These are phyloP conservation scores for Helenozyma rhizophorensis DNA, from an alignment of 805 yeast species.

Conservation along the genomic window DNA sequence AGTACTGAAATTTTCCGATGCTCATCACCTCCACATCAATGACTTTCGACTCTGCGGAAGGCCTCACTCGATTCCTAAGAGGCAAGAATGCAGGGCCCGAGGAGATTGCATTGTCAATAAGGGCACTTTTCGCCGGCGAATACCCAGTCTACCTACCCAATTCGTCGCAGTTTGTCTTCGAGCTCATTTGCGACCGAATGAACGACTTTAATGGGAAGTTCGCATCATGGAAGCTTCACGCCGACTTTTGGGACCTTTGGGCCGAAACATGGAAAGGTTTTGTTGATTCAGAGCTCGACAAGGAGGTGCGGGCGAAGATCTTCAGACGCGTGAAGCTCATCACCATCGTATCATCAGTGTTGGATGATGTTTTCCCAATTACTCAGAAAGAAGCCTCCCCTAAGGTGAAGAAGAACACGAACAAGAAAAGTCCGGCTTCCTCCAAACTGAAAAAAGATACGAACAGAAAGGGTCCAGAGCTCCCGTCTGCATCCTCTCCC, in stretches of 20 bases:
- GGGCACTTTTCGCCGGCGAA: constrained; percentile 27
- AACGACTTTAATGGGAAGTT: constrained; percentile 44
- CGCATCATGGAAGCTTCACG: constrained; percentile 38
- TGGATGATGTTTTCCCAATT: constrained; percentile 8
- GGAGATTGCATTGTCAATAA: constrained; percentile 36
- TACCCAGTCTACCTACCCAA: constrained; percentile 50
- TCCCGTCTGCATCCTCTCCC: no score
- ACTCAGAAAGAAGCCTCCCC: background rate
- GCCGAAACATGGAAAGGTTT: constrained; percentile 33
- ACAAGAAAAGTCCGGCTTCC: background rate
- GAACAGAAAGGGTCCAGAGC: background rate
- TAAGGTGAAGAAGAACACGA: background rate
- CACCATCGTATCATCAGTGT: constrained; percentile 12
- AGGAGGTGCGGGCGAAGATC: constrained; percentile 31
- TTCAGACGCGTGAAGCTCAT: constrained; percentile 33
- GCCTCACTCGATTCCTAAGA: constrained; percentile 54
- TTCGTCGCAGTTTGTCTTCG: constrained; percentile 49
- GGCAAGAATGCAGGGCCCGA: constrained; percentile 43
- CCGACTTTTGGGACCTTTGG: constrained; percentile 49
- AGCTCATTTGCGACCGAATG: constrained; percentile 56
- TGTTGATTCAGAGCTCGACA: constrained; percentile 16
- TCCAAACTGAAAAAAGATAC: background rate
- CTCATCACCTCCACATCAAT: constrained; percentile 4
- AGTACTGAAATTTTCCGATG: background rate
- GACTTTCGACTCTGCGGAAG: constrained; percentile 31